Evolutionary conservation across 2,329 filamentous ascomycete genomes (phyloP).

Genomic region (Sporothrix euskadiensis): DNA sequence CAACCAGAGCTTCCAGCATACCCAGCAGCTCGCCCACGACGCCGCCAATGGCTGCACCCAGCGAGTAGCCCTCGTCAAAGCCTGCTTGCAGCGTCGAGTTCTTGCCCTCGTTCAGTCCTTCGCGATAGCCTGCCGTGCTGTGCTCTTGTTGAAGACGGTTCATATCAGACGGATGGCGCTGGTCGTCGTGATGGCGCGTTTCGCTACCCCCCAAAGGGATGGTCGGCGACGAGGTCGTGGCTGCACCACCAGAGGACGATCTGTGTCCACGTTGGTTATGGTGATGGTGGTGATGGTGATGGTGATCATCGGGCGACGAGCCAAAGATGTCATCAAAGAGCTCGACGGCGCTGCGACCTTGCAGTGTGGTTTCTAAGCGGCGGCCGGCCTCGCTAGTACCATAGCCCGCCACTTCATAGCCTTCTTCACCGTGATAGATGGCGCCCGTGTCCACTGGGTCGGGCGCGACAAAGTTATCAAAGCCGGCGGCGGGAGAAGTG

Average conservation of each 20-base stretch:
- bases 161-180: constrained; percentile 61
- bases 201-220: not conserved
- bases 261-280: not conserved
- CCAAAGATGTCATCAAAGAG: constrained; percentile 35
- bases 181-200: not conserved
- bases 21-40: constrained; percentile 75
- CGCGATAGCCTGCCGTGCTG: constrained; percentile 83
- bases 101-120: constrained; percentile 79
- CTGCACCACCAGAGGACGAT: not conserved
- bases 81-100: constrained; percentile 74
- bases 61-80: constrained; percentile 85
- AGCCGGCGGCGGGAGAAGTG: not conserved
- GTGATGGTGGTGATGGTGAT: not conserved
- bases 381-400: not conserved
- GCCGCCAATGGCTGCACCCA: constrained; percentile 79
- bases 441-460: not conserved
- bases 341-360: constrained; percentile 13
- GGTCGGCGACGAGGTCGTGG: not conserved
- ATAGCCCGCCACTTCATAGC: not conserved
- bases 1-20: constrained; percentile 68
- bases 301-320: not conserved
- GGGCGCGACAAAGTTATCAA: not conserved
- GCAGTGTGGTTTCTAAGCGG: not conserved
- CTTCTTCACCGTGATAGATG: constrained; percentile 11
- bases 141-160: constrained; percentile 73